Evolutionary conservation across 1,284 basidiomycete species (phyloP).

Genomic region (Sanguinoderma infundibulare): DNA sequence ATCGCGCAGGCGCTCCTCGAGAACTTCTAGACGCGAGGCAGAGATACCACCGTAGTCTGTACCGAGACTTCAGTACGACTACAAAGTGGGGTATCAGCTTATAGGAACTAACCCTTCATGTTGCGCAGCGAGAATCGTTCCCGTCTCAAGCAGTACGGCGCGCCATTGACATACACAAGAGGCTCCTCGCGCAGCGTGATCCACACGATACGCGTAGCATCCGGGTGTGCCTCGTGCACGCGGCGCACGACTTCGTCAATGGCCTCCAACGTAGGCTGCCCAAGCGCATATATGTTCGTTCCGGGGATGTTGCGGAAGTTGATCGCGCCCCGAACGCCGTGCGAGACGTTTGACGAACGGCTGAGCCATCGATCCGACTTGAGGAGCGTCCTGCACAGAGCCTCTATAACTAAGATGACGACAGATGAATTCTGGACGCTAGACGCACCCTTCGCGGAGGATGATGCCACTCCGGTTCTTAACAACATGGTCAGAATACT

Average conservation of each 20-base stretch:
- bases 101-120: conserved; percentile 70
- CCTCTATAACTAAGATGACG: conserved; percentile 1
- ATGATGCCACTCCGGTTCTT: conserved; percentile 95
- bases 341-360: conserved; percentile 65
- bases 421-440: neutral
- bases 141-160: conserved; percentile 78
- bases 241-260: conserved; percentile 82
- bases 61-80: conserved; percentile 7
- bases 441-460: conserved; percentile 79
- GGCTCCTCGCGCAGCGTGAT: conserved; percentile 95
- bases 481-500: conserved; percentile 93
- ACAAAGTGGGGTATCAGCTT: neutral
- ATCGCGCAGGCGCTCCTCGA: conserved; percentile 91
- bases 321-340: conserved; percentile 87
- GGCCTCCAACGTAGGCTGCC: conserved; percentile 93
- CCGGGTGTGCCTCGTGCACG: conserved; percentile 68
- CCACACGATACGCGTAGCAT: conserved; percentile 79
- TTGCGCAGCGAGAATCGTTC: conserved; percentile 85
- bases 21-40: conserved; percentile 80
- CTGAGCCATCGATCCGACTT: conserved; percentile 93
- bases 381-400: conserved; percentile 70
- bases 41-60: conserved; percentile 94
- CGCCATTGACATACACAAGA: conserved; percentile 92
- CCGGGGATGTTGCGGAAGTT: conserved; percentile 91
- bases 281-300: conserved; percentile 89